phyloP scores from a whole-genome alignment of 2,329 filamentous ascomycete species.

The Exutisphaerella laricina region DNA sequence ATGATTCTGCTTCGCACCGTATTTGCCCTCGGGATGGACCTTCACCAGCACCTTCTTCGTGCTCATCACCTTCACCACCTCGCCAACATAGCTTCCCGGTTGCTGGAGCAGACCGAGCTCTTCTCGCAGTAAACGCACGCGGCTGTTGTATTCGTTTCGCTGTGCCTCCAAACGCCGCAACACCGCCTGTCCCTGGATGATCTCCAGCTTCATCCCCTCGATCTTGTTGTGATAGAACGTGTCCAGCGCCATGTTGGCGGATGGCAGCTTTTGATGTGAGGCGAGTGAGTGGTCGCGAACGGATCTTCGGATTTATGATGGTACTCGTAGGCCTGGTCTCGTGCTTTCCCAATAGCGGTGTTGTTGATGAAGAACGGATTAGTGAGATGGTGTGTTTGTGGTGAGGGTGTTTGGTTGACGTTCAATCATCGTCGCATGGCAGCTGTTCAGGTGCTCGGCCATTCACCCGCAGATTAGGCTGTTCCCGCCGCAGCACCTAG shows the following conservation, averaged over 20 bases:
- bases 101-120: slow-evolving; percentile 95
- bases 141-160: slow-evolving; percentile 98
- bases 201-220: slow-evolving; percentile 99
- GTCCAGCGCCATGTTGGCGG: slow-evolving; percentile 85
- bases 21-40: slow-evolving; percentile 99
- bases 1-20: slow-evolving; percentile 73
- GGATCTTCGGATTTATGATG: too few relatives aligned
- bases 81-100: slow-evolving; percentile 94
- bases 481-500: too few relatives aligned
- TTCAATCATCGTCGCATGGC: not conserved
- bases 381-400: too few relatives aligned
- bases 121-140: slow-evolving; percentile 88
- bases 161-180: slow-evolving; percentile 93
- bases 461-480: too few relatives aligned
- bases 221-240: slow-evolving; percentile 99
- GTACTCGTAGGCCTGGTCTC: too few relatives aligned
- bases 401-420: slow-evolving; percentile 1
- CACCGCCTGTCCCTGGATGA: slow-evolving; percentile 96
- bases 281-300: too few relatives aligned
- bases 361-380: slow-evolving; percentile 10
- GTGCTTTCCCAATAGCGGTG: slow-evolving; percentile 8
- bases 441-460: too few relatives aligned
- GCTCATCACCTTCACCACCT: slow-evolving; percentile 99
- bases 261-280: slow-evolving; percentile 4
- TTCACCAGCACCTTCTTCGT: slow-evolving; percentile 99